Percentiles rank a stretch among this genome's conserved stretches.
Conservation (phyloP, 2,329 filamentous ascomycete species). For the Xylariaceae sp. region DNA sequence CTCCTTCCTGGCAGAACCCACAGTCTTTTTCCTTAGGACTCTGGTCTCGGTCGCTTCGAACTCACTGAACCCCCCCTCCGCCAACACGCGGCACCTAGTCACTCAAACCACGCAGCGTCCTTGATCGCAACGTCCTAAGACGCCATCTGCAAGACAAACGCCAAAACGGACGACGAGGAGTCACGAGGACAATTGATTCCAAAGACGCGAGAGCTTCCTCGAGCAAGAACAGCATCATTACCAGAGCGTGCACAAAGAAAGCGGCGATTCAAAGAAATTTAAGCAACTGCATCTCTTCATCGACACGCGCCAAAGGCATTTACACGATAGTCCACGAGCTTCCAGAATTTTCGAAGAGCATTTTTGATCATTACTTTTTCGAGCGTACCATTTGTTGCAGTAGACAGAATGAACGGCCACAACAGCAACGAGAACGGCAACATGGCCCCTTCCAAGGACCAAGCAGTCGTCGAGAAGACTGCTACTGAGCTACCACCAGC, state of each 20-base stretch:
- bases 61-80: too few relatives aligned
- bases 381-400: too few relatives aligned
- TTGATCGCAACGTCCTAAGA: neutral
- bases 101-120: too few relatives aligned
- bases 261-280: constrained; percentile 17
- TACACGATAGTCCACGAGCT: too few relatives aligned
- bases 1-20: too few relatives aligned
- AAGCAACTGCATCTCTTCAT: constrained; percentile 14
- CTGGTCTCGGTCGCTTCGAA: too few relatives aligned
- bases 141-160: constrained; percentile 4
- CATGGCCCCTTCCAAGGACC: neutral
- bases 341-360: too few relatives aligned
- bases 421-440: neutral
- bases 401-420: neutral
- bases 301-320: neutral
- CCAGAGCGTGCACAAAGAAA: constrained; percentile 8
- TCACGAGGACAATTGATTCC: constrained; percentile 16
- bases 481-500: too few relatives aligned
- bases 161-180: constrained; percentile 11
- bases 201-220: constrained; percentile 11
- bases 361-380: too few relatives aligned
- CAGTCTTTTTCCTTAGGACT: too few relatives aligned
- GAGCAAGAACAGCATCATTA: constrained; percentile 16
- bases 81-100: too few relatives aligned
- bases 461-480: neutral